Conservation (phyloP, 2,329 filamentous ascomycete genomes). For the Verruconis gallopava region DNA sequence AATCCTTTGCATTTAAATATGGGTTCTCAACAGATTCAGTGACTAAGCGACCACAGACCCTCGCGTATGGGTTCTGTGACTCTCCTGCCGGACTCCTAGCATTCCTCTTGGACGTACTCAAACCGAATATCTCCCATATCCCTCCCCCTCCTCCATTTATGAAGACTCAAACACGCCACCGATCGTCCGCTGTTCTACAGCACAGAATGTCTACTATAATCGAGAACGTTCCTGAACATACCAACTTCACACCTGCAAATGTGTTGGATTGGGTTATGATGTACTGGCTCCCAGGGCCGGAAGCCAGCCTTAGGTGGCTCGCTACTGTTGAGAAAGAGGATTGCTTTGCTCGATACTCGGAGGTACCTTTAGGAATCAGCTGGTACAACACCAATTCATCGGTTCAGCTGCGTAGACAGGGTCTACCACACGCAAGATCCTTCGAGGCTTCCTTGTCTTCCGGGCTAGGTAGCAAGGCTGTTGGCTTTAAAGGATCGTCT, state of each 20-base stretch:
- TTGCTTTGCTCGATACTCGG: conserved; percentile 18
- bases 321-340: conserved; percentile 19
- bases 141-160: not conserved
- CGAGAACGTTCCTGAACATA: conserved; percentile 7
- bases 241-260: conserved; percentile 30
- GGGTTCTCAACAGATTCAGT: not conserved
- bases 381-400: no score
- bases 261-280: conserved; percentile 49
- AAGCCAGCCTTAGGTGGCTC: conserved; percentile 43
- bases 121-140: conserved; percentile 11
- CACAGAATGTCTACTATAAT: not conserved
- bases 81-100: conserved; percentile 25
- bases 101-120: conserved; percentile 20
- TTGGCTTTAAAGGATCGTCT: no score
- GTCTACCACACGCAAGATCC: no score
- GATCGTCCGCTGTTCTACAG: not conserved
- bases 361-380: conserved; percentile 28
- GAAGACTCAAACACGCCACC: not conserved
- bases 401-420: no score
- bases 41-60: conserved; percentile 20
- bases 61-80: conserved; percentile 25
- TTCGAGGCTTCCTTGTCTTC: no score
- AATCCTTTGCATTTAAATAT: not conserved
- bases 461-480: no score
- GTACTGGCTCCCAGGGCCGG: conserved; percentile 54